phyloP scores from a whole-genome alignment of 2,329 filamentous ascomycete genomes.

The Cladosporium sp. region DNA sequence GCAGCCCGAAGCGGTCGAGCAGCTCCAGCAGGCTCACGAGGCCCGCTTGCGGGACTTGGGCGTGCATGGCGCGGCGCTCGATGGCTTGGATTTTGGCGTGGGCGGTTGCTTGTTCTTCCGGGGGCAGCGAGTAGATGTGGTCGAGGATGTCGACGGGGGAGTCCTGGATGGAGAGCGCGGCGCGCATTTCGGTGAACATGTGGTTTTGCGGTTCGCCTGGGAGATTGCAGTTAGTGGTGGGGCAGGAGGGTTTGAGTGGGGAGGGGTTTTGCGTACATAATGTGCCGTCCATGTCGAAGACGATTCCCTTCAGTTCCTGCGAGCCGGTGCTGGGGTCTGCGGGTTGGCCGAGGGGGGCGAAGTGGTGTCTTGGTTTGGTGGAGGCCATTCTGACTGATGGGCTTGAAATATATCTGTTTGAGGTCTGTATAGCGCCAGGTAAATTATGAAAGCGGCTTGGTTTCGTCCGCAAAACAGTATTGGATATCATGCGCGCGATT shows the following conservation, averaged over 20 bases:
- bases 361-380: conserved; percentile 27
- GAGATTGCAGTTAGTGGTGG: neutral
- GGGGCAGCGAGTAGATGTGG: conserved; percentile 71
- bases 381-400: neutral
- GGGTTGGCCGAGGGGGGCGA: conserved; percentile 44
- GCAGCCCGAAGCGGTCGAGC: conserved; percentile 60
- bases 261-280: conserved; percentile 53
- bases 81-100: conserved; percentile 70
- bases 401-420: no score
- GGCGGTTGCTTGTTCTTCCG: conserved; percentile 51
- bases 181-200: conserved; percentile 88
- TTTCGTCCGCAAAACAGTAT: no score
- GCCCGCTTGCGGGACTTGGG: conserved; percentile 76
- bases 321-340: conserved; percentile 23
- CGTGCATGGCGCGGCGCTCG: conserved; percentile 72
- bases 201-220: conserved; percentile 80
- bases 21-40: conserved; percentile 74
- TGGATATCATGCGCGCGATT: no score
- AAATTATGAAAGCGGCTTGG: no score
- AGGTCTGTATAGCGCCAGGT: no score
- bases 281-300: conserved; percentile 96
- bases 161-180: conserved; percentile 60
- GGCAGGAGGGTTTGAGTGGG: neutral
- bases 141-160: conserved; percentile 77
- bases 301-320: conserved; percentile 49